These are phyloP conservation scores for Hura crepitans DNA, from an alignment of 441 rosid genomes.

Conservation along the genomic window DNA sequence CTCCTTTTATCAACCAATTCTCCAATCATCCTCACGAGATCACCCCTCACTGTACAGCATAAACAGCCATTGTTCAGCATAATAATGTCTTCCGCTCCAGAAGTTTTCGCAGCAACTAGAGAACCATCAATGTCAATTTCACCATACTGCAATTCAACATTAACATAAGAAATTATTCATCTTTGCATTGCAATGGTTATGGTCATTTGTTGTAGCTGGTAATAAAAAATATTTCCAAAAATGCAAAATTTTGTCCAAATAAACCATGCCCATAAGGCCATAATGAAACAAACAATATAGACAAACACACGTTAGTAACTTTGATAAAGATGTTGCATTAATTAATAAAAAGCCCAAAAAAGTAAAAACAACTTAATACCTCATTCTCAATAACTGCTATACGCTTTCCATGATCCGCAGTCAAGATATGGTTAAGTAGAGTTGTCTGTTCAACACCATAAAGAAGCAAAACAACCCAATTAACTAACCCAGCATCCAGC, in stretches of 20 bases:
- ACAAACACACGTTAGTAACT: neutral
- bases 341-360: neutral
- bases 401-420: slow-evolving; percentile 90
- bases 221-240: neutral
- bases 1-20: slow-evolving; percentile 66
- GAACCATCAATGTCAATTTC: slow-evolving; percentile 87
- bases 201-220: no score
- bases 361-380: slow-evolving; percentile 32
- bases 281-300: neutral
- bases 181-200: neutral
- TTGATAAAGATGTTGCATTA: neutral
- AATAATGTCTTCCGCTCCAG: slow-evolving; percentile 83
- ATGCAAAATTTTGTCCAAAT: neutral
- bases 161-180: neutral
- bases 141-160: slow-evolving; percentile 54
- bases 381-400: slow-evolving; percentile 97
- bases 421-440: slow-evolving; percentile 78
- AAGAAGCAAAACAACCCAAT: slow-evolving; percentile 4
- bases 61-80: slow-evolving; percentile 95
- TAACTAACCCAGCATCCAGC: neutral
- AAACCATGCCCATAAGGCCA: neutral
- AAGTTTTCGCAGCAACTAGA: slow-evolving; percentile 75
- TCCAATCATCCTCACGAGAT: slow-evolving; percentile 89
- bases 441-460: slow-evolving; percentile 60
- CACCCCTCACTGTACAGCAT: slow-evolving; percentile 96